Evolutionary conservation across 73 alveolate species (phyloP), one percentile per base, ranked within the genome.

Genomic region (Effrenium voratum): DNA sequence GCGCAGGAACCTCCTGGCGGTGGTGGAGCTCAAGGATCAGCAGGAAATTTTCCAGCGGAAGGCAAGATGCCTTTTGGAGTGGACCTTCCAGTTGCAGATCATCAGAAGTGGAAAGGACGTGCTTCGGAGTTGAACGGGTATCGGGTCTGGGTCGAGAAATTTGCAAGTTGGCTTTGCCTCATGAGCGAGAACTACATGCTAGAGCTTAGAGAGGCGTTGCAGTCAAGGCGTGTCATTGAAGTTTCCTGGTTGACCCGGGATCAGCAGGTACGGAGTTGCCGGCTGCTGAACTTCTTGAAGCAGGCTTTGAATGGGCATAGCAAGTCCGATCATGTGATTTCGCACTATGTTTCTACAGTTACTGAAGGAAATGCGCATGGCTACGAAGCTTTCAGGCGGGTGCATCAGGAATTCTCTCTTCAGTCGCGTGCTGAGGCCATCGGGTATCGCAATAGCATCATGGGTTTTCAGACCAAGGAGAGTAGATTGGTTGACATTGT

Each of bases 31-130:
- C n/a, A n/a, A n/a, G n/a, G n/a, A n/a, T n/a, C n/a, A n/a, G n/a
- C n/a, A n/a, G n/a, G n/a, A n/a, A n/a, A n/a, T n/a, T n/a, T n/a
- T n/a, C n/a, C n/a, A n/a, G n/a, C 83, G 45, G 93, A 83, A 50
- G 93, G 93, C 5, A 83, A 83, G 57, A 0, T 52, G 38, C 93
- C 93, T 10, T 83, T 43, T 34, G 93, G 93, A 36, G 77, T 83
- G 59, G 8, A 50, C 38, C 2, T 83, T 16, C 93, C 93, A 16
- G 57, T 28, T 5, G 50, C 57, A 2, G 79, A 50, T 40, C 40
- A 10, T 57, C 49, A 83, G 57, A 10, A 2, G 4, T 83, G 93
- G 93, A 47, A 52, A 36, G 16, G 36, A 13, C 5, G 93, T 34
- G 34, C 32, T 28, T 22, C 4, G 26, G 93, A 83, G 77, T 16